Evolutionary conservation across 2,329 filamentous ascomycete genomes (phyloP).

Genomic region (Apiospora sp.): DNA sequence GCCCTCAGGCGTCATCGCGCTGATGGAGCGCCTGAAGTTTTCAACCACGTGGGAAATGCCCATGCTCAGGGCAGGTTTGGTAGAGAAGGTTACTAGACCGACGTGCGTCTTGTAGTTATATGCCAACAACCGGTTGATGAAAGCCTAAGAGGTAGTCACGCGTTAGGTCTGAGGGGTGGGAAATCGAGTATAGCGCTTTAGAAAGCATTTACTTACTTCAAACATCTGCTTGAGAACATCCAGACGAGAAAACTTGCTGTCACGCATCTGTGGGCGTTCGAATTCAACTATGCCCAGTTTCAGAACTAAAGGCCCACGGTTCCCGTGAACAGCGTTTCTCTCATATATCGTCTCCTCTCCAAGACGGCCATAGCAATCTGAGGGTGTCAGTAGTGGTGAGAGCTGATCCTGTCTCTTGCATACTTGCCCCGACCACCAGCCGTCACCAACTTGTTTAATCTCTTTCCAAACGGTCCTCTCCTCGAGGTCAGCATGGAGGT

Average conservation of each 20-base stretch:
- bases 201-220: background rate
- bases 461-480: background rate
- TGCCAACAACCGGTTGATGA: background rate
- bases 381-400: background rate
- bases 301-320: background rate
- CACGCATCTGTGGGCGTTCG: rapidly evolving
- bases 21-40: background rate
- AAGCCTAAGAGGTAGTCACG: background rate
- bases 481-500: background rate
- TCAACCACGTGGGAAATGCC: background rate
- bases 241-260: background rate
- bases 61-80: background rate
- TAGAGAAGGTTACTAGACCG: background rate
- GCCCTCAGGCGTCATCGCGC: too few relatives aligned
- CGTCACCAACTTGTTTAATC: rapidly evolving
- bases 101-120: background rate
- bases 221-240: background rate
- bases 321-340: background rate
- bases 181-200: background rate
- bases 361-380: background rate
- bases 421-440: rapidly evolving
- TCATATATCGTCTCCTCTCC: background rate
- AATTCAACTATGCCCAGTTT: background rate
- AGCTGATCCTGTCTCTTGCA: background rate
- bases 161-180: background rate